These are phyloP conservation scores for Wickerhamiella azymoides DNA, from an alignment of 805 yeast species.

Conservation along the genomic window DNA sequence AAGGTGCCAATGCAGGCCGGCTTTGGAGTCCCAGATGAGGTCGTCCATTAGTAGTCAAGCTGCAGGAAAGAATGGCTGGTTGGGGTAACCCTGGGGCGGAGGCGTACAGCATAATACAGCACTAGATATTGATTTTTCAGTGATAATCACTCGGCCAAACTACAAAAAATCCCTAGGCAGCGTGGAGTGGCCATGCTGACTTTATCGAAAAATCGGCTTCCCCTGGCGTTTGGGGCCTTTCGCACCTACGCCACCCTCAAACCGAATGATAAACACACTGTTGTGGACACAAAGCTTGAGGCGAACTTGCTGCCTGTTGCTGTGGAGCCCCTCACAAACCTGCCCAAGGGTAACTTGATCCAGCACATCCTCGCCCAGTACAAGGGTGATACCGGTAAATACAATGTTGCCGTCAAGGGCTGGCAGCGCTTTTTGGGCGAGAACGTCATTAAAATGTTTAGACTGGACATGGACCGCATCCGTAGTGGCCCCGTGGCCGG, in stretches of 20 bases:
- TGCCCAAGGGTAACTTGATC: slow-evolving; percentile 20
- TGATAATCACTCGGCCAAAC: too few relatives aligned
- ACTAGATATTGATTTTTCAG: too few relatives aligned
- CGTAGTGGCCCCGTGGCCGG: slow-evolving; percentile 95
- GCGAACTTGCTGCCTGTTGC: slow-evolving; percentile 16
- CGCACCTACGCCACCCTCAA: slow-evolving; percentile 7
- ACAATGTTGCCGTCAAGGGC: slow-evolving; percentile 16
- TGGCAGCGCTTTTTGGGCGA: slow-evolving; percentile 26
- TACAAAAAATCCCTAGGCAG: too few relatives aligned
- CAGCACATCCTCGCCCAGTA: slow-evolving; percentile 22
- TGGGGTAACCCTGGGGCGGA: too few relatives aligned
- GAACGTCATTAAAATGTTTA: slow-evolving; percentile 31
- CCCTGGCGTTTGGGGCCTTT: not conserved
- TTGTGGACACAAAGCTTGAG: slow-evolving; percentile 16
- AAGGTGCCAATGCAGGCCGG: slow-evolving; percentile 38
- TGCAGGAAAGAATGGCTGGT: too few relatives aligned
- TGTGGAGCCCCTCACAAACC: slow-evolving; percentile 15
- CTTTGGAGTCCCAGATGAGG: slow-evolving; percentile 20
- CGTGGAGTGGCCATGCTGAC: not conserved
- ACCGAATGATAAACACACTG: slow-evolving; percentile 18
- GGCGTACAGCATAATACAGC: too few relatives aligned
- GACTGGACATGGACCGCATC: slow-evolving; percentile 79
- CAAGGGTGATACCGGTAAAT: slow-evolving; percentile 19
- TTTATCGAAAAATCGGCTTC: not conserved
- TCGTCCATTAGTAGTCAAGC: not conserved